A percentile compares a stretch with the other conserved stretches of the same genome.
Evolutionary conservation across 108 stramenopile genomes (phyloP).

Genomic region (Nitzschia inconspicua): DNA sequence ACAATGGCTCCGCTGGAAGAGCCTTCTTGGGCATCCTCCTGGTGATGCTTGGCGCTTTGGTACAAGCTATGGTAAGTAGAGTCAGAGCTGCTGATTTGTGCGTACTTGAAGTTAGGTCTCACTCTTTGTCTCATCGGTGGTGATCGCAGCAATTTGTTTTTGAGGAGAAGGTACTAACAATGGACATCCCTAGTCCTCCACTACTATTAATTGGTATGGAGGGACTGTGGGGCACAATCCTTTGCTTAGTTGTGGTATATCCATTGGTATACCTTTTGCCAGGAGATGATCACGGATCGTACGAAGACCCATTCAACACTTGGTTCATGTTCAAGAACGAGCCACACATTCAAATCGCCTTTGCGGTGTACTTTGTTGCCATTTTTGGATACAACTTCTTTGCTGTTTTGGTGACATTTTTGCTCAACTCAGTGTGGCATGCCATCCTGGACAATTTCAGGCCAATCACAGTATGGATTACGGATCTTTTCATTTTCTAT

Average conservation of each 20-base stretch:
- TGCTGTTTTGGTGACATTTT: constrained; percentile 91
- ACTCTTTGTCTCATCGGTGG: no score
- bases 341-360: constrained; percentile 53
- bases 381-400: constrained; percentile 94
- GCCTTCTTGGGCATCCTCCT: constrained; percentile 78
- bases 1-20: constrained; percentile 11
- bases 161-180: constrained; percentile 90
- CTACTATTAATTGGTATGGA: constrained; percentile 90
- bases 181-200: constrained; percentile 77
- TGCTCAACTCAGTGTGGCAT: constrained; percentile 93
- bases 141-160: constrained; percentile 83
- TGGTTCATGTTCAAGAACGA: constrained; percentile 69
- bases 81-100: background rate
- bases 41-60: constrained; percentile 84
- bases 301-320: constrained; percentile 85
- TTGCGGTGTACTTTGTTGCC: constrained; percentile 76
- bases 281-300: constrained; percentile 87
- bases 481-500: constrained; percentile 90
- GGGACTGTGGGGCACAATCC: constrained; percentile 87
- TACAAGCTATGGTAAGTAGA: constrained; percentile 83
- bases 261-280: constrained; percentile 79
- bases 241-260: constrained; percentile 75
- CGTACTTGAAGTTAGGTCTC: background rate
- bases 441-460: constrained; percentile 97
- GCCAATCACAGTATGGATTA: constrained; percentile 88